Evolutionary conservation across 2,329 filamentous ascomycete genomes (phyloP).

Genomic region (Fusarium concolor): DNA sequence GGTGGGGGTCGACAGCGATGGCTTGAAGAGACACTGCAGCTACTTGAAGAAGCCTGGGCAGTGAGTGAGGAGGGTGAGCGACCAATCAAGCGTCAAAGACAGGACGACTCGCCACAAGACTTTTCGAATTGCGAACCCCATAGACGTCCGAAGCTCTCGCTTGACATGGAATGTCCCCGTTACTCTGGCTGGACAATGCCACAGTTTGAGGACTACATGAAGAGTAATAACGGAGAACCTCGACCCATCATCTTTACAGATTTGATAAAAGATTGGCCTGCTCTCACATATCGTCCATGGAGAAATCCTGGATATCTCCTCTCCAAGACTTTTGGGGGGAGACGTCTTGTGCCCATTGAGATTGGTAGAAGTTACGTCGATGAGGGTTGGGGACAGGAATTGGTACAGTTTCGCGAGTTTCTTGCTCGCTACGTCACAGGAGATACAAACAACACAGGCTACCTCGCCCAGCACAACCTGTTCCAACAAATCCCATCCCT

Average conservation of each 20-base stretch:
- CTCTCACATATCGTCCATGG: slow-evolving; percentile 77
- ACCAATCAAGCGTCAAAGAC: slow-evolving; percentile 40
- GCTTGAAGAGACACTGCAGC: slow-evolving; percentile 63
- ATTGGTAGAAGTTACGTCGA: slow-evolving; percentile 90
- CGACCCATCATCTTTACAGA: slow-evolving; percentile 77
- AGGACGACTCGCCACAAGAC: neutral
- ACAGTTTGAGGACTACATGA: slow-evolving; percentile 72
- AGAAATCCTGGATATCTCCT: slow-evolving; percentile 78
- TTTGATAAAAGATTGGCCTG: slow-evolving; percentile 78
- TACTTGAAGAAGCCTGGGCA: slow-evolving; percentile 52
- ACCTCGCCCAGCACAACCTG: slow-evolving; percentile 92
- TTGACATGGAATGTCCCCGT: slow-evolving; percentile 43
- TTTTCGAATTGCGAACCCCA: slow-evolving; percentile 49
- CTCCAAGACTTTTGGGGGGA: slow-evolving; percentile 77
- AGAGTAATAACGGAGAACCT: slow-evolving; percentile 55
- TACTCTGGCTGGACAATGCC: slow-evolving; percentile 63
- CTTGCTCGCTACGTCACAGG: slow-evolving; percentile 69
- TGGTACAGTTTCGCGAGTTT: slow-evolving; percentile 81
- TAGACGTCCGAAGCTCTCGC: slow-evolving; percentile 44
- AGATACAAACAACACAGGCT: slow-evolving; percentile 64
- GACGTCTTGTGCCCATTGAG: slow-evolving; percentile 86
- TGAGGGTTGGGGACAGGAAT: slow-evolving; percentile 82
- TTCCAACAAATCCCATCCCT: slow-evolving; percentile 84
- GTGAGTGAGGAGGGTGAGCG: slow-evolving; percentile 23
- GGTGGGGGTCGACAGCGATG: slow-evolving; percentile 63